Evolutionary conservation across 305 asterid genomes (phyloP).

Genomic region (Rubia balearica): DNA sequence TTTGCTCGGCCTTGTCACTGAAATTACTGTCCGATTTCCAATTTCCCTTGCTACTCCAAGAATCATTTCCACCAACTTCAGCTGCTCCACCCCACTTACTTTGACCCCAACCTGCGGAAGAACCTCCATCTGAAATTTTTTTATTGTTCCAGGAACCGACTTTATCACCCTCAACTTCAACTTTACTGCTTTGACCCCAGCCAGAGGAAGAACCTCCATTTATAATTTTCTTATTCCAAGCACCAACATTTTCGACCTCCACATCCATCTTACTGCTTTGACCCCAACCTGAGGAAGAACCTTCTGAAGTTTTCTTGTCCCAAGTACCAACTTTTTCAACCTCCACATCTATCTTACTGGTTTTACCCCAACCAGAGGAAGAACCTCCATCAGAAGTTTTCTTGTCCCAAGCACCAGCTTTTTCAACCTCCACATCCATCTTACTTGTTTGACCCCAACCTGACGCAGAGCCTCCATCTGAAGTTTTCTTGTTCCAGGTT

Average conservation of each 20-base stretch:
- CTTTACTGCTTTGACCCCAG: slow-evolving; percentile 52
- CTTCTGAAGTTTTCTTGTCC: slow-evolving; percentile 33
- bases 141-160: slow-evolving; percentile 33
- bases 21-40: slow-evolving; percentile 56
- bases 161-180: slow-evolving; percentile 15
- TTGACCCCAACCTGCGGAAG: slow-evolving; percentile 55
- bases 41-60: slow-evolving; percentile 48
- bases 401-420: background rate
- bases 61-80: slow-evolving; percentile 40
- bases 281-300: slow-evolving; percentile 62
- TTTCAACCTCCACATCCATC: background rate
- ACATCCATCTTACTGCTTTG: slow-evolving; percentile 29
- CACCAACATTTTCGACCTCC: slow-evolving; percentile 18
- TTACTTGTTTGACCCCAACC: slow-evolving; percentile 29
- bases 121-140: slow-evolving; percentile 34
- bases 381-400: too few relatives aligned
- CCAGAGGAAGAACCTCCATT: slow-evolving; percentile 50
- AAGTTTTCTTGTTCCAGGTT: background rate
- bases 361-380: slow-evolving; percentile 24
- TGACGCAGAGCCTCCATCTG: slow-evolving; percentile 21
- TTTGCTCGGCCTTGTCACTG: slow-evolving; percentile 36
- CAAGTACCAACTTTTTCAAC: slow-evolving; percentile 25
- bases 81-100: slow-evolving; percentile 38
- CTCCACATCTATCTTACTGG: slow-evolving; percentile 18
- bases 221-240: slow-evolving; percentile 34